Evolutionary conservation across 176 grass and related monocot genomes (phyloP), one percentile per base, ranked within the genome.

Genomic region (Musa troglodytarum): DNA sequence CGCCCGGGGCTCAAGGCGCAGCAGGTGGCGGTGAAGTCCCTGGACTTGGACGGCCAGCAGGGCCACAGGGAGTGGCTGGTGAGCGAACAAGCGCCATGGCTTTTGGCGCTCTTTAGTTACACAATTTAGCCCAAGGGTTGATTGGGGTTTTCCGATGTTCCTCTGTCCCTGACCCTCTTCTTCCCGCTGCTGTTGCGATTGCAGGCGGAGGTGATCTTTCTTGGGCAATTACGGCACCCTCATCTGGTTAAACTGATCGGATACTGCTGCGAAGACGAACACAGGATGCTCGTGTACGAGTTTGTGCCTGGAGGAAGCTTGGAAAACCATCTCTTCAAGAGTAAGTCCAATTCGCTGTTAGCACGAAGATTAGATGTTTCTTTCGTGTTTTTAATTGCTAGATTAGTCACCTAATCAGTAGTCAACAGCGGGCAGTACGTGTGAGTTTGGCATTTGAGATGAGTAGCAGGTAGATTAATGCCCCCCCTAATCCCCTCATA

Each of bases 31-130:
- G 92, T 96, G 54, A 96, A 96, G 89, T 89, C 92, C 76, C 84
- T 96, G 54, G 92, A 92, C 21, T 77, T 83, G 71, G 92, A 89
- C 71, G 92, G 92, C 71, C 78, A 75, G 0, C 92, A 96, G 86
- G 92, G 92, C 0, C 89, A 96, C 76, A 77, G 87, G 75, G 92
- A 96, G 85, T 96, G 92, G 92, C 84, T 96, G 92, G 92, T 96
- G 78, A 66, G 83, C 8, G 14, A 61, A 2, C 11, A 58, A 5
- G 15, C 34, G 4, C 55, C 55, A 58, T 58, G 14, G 34, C 34
- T 43, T 43, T 43, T 43, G 34, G 34, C 34, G 4, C 34, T 43
- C 34, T 43, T 43, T 43, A 6, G 4, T 43, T 43, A 43, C 34
- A 43, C 4, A 5, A 6, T 43, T 43, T 43, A 43, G 34, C 34